Conservation (phyloP, 805 yeast genomes). For the Nematodospora valgi region DNA sequence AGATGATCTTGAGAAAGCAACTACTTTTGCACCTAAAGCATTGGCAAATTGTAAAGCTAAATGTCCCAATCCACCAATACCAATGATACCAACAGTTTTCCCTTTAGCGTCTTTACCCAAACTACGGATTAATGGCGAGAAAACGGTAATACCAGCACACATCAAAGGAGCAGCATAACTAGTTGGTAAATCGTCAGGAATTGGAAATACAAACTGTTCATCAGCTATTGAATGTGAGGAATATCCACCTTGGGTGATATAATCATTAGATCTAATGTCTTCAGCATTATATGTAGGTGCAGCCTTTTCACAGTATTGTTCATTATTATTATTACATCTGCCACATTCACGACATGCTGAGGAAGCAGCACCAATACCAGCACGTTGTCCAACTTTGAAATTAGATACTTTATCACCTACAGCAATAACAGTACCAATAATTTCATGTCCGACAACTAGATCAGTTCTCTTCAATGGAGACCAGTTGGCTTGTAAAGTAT, state of each 20-base stretch:
- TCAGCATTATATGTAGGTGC: conserved; percentile 49
- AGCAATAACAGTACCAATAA: conserved; percentile 57
- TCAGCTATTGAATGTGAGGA: conserved; percentile 45
- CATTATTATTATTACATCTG: conserved; percentile 41
- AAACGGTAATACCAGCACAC: conserved; percentile 57
- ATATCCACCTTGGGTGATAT: conserved; percentile 46
- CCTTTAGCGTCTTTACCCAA: conserved; percentile 22
- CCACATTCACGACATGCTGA: conserved; percentile 61
- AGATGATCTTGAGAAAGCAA: conserved; percentile 36
- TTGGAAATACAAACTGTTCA: conserved; percentile 43
- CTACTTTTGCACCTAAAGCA: conserved; percentile 64
- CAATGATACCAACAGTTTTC: conserved; percentile 55
- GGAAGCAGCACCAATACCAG: conserved; percentile 75
- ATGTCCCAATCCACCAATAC: conserved; percentile 69
- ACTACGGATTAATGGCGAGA: conserved; percentile 47
- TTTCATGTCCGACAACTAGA: conserved; percentile 61
- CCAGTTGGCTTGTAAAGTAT: conserved; percentile 56
- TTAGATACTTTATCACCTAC: conserved; percentile 54
- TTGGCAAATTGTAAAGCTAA: conserved; percentile 56
- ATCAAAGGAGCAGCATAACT: conserved; percentile 49
- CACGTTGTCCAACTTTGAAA: conserved; percentile 66
- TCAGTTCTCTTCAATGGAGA: conserved; percentile 27
- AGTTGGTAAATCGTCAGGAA: conserved; percentile 44
- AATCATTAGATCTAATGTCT: conserved; percentile 31
- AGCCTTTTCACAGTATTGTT: conserved; percentile 49